A percentile compares a stretch with the other conserved stretches of the same genome.
phyloP scores from a whole-genome alignment of 805 yeast species.

The Candida hispaniensis region DNA sequence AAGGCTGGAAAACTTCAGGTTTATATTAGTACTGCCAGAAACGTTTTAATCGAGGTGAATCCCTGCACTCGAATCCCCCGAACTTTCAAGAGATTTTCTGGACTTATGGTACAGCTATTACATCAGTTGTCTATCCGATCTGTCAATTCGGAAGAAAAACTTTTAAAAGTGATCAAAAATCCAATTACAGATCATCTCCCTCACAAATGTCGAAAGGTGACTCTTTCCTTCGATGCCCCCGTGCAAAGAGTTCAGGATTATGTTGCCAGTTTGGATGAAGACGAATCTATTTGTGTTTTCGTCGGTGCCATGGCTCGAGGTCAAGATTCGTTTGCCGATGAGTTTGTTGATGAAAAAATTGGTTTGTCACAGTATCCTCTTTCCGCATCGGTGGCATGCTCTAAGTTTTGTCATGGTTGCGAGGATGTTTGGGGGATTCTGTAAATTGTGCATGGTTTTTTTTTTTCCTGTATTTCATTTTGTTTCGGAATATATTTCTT shows the following conservation, averaged over 20 bases:
- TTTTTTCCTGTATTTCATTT: too few relatives aligned
- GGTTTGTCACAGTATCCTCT: conserved; percentile 93
- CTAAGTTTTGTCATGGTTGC: conserved; percentile 96
- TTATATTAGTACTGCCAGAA: conserved; percentile 89
- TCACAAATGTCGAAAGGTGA: conserved; percentile 86
- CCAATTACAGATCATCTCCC: conserved; percentile 97
- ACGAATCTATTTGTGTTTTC: conserved; percentile 93
- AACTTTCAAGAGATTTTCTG: conserved; percentile 95
- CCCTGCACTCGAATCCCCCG: conserved; percentile 96
- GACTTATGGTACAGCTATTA: conserved; percentile 91
- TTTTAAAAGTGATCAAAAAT: conserved; percentile 87
- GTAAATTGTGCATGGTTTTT: conserved; percentile 21
- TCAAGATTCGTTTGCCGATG: conserved; percentile 94
- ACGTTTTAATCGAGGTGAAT: conserved; percentile 89
- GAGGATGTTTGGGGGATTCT: conserved; percentile 94
- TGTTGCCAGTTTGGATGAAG: conserved; percentile 64
- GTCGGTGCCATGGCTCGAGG: conserved; percentile 99
- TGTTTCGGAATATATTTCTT: too few relatives aligned
- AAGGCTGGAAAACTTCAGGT: conserved; percentile 96
- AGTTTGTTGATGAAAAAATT: conserved; percentile 88
- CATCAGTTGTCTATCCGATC: conserved; percentile 89
- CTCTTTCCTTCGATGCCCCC: conserved; percentile 85
- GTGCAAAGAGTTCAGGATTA: conserved; percentile 83
- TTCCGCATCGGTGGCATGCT: conserved; percentile 95
- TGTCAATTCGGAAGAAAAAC: conserved; percentile 89